A percentile compares a stretch with the other conserved stretches of the same genome.
Conservation (phyloP, 1,284 basidiomycete species). For the Ustilago lituana region DNA sequence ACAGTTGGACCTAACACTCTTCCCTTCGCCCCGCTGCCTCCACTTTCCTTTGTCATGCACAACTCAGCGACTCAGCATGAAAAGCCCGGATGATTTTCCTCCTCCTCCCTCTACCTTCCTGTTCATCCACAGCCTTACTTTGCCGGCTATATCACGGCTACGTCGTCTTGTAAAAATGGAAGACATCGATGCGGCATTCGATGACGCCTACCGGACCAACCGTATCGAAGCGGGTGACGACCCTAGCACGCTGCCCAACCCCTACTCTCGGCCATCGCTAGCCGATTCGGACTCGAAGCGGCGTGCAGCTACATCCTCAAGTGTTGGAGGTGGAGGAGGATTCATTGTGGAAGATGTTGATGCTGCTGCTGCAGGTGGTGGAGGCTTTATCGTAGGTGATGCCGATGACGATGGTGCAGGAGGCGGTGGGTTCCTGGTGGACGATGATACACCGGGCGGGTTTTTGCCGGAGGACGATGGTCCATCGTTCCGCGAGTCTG, state of each 20-base stretch:
- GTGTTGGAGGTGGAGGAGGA: conserved; percentile 16
- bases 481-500: no score
- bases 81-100: no score
- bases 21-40: conserved; percentile 1
- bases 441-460: conserved; percentile 4
- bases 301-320: background rate
- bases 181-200: conserved; percentile 45
- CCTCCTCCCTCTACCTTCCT: background rate
- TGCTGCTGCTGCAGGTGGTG: conserved; percentile 4
- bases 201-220: conserved; percentile 46
- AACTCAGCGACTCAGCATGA: conserved; percentile 27
- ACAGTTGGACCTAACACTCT: no score
- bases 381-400: conserved; percentile 30
- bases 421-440: conserved; percentile 17
- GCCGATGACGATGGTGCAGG: background rate
- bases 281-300: background rate
- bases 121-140: no score
- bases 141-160: no score
- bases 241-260: conserved; percentile 37
- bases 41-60: conserved; percentile 17
- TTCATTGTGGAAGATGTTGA: conserved; percentile 29
- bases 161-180: conserved; percentile 15
- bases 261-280: conserved; percentile 24
- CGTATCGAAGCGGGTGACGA: conserved; percentile 48
- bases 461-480: conserved; percentile 1